These are phyloP conservation scores for Pyropia yezoensis DNA, from an alignment of 23 red algal genomes.

Conservation along the genomic window DNA sequence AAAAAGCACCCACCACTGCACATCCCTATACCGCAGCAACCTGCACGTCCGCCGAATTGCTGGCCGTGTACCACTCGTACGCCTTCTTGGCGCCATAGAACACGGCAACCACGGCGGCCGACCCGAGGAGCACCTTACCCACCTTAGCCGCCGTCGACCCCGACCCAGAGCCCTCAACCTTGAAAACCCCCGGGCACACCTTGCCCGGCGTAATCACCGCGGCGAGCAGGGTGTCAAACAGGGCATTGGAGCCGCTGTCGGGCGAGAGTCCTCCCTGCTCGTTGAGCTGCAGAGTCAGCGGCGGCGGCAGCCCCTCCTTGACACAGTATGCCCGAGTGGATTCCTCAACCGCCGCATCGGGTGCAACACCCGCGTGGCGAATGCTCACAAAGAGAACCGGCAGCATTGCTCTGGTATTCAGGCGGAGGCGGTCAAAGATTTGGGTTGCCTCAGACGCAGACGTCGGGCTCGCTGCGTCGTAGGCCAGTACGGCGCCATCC, in stretches of 20 bases:
- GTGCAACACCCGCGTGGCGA: background rate
- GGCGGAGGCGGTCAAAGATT: too few species aligned
- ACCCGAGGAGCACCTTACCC: constrained; percentile 21
- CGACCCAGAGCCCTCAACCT: constrained; percentile 1
- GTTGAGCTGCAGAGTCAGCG: constrained; percentile 1
- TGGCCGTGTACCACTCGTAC: constrained; percentile 44
- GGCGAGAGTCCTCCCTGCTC: constrained; percentile 7
- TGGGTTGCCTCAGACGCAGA: too few species aligned
- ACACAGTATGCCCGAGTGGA: background rate
- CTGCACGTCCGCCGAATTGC: background rate
- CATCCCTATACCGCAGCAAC: too few species aligned
- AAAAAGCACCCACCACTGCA: too few species aligned
- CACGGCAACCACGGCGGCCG: constrained; percentile 13
- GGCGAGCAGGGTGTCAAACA: constrained; percentile 51
- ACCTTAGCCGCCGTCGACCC: constrained; percentile 11
- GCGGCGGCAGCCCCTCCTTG: constrained; percentile 3
- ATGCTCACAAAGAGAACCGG: constrained; percentile 1
- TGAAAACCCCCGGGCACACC: constrained; percentile 65
- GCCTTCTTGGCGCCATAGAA: constrained; percentile 41
- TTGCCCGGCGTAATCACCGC: constrained; percentile 40
- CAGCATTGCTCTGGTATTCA: background rate
- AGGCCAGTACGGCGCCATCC: too few species aligned
- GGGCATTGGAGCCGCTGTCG: constrained; percentile 25
- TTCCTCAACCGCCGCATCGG: background rate
- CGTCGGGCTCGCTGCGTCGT: too few species aligned